Evolutionary conservation across 495 filamentous ascomycete species (phyloP), one percentile per base, ranked within the genome.

Genomic region (Penicillium subrubescens): DNA sequence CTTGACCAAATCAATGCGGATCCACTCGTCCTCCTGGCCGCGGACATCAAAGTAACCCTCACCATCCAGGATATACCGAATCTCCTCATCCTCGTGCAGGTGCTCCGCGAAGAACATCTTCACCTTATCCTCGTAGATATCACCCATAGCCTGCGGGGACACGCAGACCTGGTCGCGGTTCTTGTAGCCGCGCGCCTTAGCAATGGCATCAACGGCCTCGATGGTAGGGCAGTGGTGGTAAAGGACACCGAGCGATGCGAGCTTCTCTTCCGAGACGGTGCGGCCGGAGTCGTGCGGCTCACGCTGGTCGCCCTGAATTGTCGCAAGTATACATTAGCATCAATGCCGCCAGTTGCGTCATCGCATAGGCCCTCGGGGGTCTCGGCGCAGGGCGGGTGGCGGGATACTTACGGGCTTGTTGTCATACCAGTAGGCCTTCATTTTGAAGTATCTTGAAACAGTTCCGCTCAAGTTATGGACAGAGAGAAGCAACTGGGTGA

Each of bases 31-130:
- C 12, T 76, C 72, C 59, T 75, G 57, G 66, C 85, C 89, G 25
- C 96, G 82, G 10, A 98, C 93, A 77, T 99, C 95, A 75, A 99
- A 99, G 79, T 91, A 99, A 2, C 95, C 95, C 57, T 86, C 81
- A 2, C 95, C 95, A 64, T 92, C 95, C 33, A 93, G 81, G 68
- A 99, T 91, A 71, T 97, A 99, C n/a, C 95, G 85, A 63, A 99
- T 99, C 86, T 99, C 95, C 82, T 99, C 95, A 72, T 98, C 96
- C 81, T 99, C 95, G 69, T 99, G 95, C 68, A 98, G 78, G 77
- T 99, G 95, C 83, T 99, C 95, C 50, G 89, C 74, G 81, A 98
- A 98, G 82, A 99, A 99, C 62, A 74, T 86, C 79, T 91, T 92
- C 63, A 99, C 91, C 73, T 98, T 97, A 63, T 88, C 85, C 79